These are phyloP conservation scores for Debaryomyces castellii DNA, from an alignment of 805 yeast species.

Conservation along the genomic window DNA sequence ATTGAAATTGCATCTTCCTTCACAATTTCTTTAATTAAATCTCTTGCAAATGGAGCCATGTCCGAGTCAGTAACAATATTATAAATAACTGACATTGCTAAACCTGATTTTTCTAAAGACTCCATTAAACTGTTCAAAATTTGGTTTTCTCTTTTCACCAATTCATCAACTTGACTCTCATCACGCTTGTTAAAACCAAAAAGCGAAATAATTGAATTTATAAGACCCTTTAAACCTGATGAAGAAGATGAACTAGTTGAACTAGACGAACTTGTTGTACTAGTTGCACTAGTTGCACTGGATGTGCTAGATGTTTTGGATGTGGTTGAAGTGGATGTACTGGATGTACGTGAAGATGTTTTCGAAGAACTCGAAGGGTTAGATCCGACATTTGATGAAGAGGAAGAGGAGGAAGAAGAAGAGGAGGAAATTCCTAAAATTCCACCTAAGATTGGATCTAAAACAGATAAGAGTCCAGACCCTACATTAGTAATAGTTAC, in stretches of 20 bases:
- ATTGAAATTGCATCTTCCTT: constrained; percentile 18
- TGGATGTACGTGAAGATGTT: constrained; percentile 11
- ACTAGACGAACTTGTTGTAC: constrained; percentile 1
- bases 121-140: constrained; percentile 23
- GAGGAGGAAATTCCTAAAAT: not conserved
- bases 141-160: constrained; percentile 15
- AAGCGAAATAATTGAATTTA: not conserved
- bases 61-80: constrained; percentile 19
- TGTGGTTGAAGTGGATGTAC: constrained; percentile 8
- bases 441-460: constrained; percentile 12
- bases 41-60: constrained; percentile 23
- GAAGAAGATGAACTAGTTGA: constrained; percentile 5
- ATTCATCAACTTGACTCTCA: not conserved
- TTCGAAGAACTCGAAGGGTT: too few relatives aligned
- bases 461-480: constrained; percentile 13
- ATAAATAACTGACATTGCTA: constrained; percentile 26
- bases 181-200: constrained; percentile 12
- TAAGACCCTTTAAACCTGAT: not conserved
- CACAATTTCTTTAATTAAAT: constrained; percentile 21
- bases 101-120: constrained; percentile 27
- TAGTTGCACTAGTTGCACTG: not conserved
- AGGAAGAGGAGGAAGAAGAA: not conserved
- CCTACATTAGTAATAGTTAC: constrained; percentile 4
- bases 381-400: too few relatives aligned
- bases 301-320: constrained; percentile 3